Evolutionary conservation across 169 alveolate genomes (phyloP).

Genomic region (Cryptosporidium parvum): DNA sequence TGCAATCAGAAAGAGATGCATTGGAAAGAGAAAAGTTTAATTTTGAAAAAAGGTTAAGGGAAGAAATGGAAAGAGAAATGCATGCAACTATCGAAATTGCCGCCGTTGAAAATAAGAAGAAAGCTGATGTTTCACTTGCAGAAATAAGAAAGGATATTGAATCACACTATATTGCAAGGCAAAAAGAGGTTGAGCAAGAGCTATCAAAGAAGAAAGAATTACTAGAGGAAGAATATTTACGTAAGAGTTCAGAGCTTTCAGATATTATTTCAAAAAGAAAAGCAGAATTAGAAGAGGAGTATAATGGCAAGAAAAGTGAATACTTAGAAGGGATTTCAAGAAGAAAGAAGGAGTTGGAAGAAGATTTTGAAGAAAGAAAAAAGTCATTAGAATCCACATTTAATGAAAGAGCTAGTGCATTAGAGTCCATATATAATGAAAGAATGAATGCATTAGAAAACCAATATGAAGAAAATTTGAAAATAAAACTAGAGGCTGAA

Average conservation of each 20-base stretch:
- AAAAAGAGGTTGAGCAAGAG: conserved; percentile 67
- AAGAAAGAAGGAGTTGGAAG: conserved; percentile 34
- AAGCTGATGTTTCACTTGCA: conserved; percentile 69
- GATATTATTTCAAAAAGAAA: conserved; percentile 11
- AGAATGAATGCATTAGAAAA: conserved; percentile 16
- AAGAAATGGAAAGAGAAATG: conserved; percentile 70
- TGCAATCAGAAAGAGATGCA: conserved; percentile 73
- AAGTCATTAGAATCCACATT: conserved; percentile 1
- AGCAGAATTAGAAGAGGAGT: conserved; percentile 31
- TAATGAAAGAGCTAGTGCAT: conserved; percentile 28
- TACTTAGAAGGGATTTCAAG: conserved; percentile 42
- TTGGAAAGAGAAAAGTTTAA: conserved; percentile 54
- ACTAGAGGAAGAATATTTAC: conserved; percentile 35
- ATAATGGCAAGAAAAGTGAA: conserved; percentile 24
- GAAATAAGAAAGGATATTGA: conserved; percentile 73
- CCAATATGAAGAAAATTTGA: conserved; percentile 60
- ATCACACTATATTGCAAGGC: conserved; percentile 46
- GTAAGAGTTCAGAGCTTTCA: not conserved
- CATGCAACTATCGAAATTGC: conserved; percentile 66
- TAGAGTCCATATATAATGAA: conserved; percentile 24
- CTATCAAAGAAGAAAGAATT: conserved; percentile 29
- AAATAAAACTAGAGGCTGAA: conserved; percentile 43
- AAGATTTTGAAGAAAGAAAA: conserved; percentile 51
- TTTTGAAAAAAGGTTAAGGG: conserved; percentile 64
- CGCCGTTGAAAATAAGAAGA: conserved; percentile 57